Conservation (phyloP, 495 filamentous ascomycete species). For the Penicillium parvum region DNA sequence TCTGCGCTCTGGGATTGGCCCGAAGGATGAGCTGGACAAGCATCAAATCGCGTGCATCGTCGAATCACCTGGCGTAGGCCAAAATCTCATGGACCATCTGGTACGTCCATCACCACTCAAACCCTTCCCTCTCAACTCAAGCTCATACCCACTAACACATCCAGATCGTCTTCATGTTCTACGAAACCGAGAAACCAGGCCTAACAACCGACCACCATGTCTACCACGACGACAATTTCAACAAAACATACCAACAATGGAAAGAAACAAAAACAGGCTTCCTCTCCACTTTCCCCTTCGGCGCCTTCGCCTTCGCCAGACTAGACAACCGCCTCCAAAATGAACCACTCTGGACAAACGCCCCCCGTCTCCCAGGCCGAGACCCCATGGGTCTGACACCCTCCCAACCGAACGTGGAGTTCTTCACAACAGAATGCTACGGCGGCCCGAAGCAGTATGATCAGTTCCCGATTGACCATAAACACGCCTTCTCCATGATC, state of each 20-base stretch:
- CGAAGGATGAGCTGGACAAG: slow-evolving; percentile 42
- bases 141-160: neutral
- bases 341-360: slow-evolving; percentile 39
- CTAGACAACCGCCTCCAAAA: slow-evolving; percentile 45
- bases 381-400: slow-evolving; percentile 49
- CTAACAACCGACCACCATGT: slow-evolving; percentile 41
- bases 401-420: slow-evolving; percentile 48
- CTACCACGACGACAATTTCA: slow-evolving; percentile 36
- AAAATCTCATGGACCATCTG: slow-evolving; percentile 53
- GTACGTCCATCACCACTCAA: slow-evolving; percentile 13
- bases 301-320: slow-evolving; percentile 49
- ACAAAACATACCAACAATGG: slow-evolving; percentile 41
- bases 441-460: slow-evolving; percentile 48
- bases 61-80: slow-evolving; percentile 51
- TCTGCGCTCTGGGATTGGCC: slow-evolving; percentile 52
- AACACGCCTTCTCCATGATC: slow-evolving; percentile 41
- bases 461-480: slow-evolving; percentile 38
- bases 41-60: slow-evolving; percentile 44
- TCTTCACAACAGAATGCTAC: slow-evolving; percentile 51
- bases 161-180: slow-evolving; percentile 39
- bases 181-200: slow-evolving; percentile 40
- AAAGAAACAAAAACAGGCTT: slow-evolving; percentile 48
- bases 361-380: slow-evolving; percentile 38
- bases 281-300: slow-evolving; percentile 50
- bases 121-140: neutral